Percentiles rank a stretch among this genome's conserved stretches.
phyloP scores from a whole-genome alignment of 768 basidiomycete genomes.

The Collybiopsis luxurians region DNA sequence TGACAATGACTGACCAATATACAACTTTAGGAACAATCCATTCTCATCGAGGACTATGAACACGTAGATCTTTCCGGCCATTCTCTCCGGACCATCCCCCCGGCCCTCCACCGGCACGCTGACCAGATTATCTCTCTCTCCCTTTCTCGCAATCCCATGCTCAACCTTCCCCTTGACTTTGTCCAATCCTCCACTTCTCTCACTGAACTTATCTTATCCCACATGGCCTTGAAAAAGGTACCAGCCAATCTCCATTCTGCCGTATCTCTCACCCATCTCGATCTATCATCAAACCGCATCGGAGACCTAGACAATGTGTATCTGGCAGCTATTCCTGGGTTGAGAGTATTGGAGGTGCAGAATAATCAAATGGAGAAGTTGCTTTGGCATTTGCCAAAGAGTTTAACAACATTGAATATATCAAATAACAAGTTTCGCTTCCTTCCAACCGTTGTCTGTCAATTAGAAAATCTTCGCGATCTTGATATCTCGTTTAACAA shows the following conservation, averaged over 20 bases:
- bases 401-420: conserved; percentile 80
- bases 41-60: conserved; percentile 68
- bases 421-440: conserved; percentile 91
- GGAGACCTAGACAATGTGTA: conserved; percentile 83
- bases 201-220: conserved; percentile 80
- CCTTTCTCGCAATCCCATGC: conserved; percentile 91
- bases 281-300: conserved; percentile 91
- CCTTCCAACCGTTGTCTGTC: conserved; percentile 73
- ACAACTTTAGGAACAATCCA: conserved; percentile 63
- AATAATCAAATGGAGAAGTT: conserved; percentile 91
- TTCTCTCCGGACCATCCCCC: conserved; percentile 84
- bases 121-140: conserved; percentile 82
- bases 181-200: conserved; percentile 83
- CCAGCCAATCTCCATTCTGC: conserved; percentile 82
- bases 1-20: not conserved
- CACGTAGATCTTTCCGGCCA: conserved; percentile 79
- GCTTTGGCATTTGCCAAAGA: conserved; percentile 77
- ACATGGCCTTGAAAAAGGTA: conserved; percentile 94
- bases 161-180: conserved; percentile 96
- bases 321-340: conserved; percentile 70
- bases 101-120: conserved; percentile 80
- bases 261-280: conserved; percentile 70
- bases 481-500: conserved; percentile 96
- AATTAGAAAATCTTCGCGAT: conserved; percentile 73
- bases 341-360: conserved; percentile 71